phyloP scores from a whole-genome alignment of 2,329 filamentous ascomycete species.

The Penicillium sp. region DNA sequence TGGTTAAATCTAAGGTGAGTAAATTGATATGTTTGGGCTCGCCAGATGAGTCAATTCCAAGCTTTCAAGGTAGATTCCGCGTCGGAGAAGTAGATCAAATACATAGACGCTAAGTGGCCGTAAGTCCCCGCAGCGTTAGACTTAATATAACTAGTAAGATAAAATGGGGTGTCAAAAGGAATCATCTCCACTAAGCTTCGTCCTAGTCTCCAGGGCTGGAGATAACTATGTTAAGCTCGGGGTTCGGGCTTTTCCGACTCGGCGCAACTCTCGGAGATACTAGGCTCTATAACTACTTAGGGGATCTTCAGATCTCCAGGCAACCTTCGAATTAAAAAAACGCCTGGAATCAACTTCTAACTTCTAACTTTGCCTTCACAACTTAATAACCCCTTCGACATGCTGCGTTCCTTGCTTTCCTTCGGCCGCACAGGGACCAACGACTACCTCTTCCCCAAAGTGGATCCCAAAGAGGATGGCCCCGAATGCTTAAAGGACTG shows the following conservation, averaged over 20 bases:
- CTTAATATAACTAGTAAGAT: background rate
- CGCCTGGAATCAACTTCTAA: background rate
- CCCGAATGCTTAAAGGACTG: constrained; percentile 36
- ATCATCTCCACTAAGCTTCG: background rate
- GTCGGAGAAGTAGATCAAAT: background rate
- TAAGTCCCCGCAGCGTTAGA: background rate
- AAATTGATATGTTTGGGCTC: background rate
- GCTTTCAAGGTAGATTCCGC: background rate
- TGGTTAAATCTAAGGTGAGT: background rate
- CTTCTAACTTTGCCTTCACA: background rate
- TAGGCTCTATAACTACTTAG: background rate
- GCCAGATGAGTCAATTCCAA: background rate
- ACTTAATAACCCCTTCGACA: constrained; percentile 4
- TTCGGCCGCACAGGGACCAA: constrained; percentile 19
- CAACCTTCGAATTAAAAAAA: background rate
- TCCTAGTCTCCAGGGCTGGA: background rate
- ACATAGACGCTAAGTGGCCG: background rate
- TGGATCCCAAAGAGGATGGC: constrained; percentile 32
- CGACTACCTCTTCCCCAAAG: constrained; percentile 37
- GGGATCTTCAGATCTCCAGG: background rate
- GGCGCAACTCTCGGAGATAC: background rate
- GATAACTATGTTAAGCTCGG: background rate
- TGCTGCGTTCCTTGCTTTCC: constrained; percentile 34
- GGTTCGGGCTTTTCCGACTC: background rate
- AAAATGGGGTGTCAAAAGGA: background rate